Percentiles rank a stretch among this genome's conserved stretches.
phyloP scores from a whole-genome alignment of 768 basidiomycete species.

The Agrocybe pediades region DNA sequence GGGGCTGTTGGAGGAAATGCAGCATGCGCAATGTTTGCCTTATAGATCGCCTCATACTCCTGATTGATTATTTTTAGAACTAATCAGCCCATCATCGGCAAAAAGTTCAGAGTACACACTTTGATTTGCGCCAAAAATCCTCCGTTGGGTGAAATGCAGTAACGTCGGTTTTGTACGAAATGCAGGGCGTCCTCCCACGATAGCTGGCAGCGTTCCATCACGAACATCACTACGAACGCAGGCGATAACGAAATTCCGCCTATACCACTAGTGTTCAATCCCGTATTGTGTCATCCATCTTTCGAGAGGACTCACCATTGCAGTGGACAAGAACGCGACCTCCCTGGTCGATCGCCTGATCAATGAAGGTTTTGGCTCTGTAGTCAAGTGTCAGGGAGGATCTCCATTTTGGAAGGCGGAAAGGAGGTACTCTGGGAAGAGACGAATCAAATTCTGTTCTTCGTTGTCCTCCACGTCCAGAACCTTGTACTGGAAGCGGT shows the following conservation, averaged over 20 bases:
- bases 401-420: not conserved
- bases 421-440: constrained; percentile 75
- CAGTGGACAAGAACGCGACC: constrained; percentile 89
- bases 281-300: not conserved
- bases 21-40: constrained; percentile 71
- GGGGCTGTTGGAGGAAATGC: constrained; percentile 52
- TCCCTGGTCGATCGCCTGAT: constrained; percentile 57
- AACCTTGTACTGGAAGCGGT: constrained; percentile 74
- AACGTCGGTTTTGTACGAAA: constrained; percentile 86
- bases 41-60: constrained; percentile 95
- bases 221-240: constrained; percentile 91
- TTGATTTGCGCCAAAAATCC: constrained; percentile 94
- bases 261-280: constrained; percentile 25
- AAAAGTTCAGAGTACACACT: constrained; percentile 35
- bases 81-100: not conserved
- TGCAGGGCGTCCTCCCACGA: constrained; percentile 90
- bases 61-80: constrained; percentile 25
- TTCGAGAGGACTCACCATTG: constrained; percentile 57
- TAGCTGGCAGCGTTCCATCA: constrained; percentile 81
- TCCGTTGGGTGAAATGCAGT: constrained; percentile 91
- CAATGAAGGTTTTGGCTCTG: constrained; percentile 80
- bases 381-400: not conserved
- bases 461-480: constrained; percentile 91
- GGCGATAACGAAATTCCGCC: constrained; percentile 89
- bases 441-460: constrained; percentile 90